These are phyloP conservation scores for Candida sakaeoensis DNA, from an alignment of 805 yeast genomes.

Conservation along the genomic window DNA sequence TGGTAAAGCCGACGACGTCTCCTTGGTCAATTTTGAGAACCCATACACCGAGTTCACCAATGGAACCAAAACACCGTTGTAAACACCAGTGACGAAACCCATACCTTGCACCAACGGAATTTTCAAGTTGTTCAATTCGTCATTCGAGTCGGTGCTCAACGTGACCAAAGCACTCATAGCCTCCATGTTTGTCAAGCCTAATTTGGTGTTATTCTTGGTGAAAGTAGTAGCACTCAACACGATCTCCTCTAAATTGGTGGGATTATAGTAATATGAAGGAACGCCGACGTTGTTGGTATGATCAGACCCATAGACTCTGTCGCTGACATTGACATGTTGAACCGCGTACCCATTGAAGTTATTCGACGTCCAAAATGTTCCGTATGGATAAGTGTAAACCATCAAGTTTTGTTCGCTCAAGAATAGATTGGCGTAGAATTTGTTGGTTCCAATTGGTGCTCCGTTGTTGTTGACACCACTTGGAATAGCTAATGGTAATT, in stretches of 20 bases:
- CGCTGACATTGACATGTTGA: conserved; percentile 48
- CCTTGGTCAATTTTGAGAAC: conserved; percentile 19
- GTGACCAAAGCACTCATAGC: conserved; percentile 50
- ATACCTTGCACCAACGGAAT: conserved; percentile 74
- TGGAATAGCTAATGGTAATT: conserved; percentile 45
- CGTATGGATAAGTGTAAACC: conserved; percentile 66
- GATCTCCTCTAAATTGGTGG: conserved; percentile 52
- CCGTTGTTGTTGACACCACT: conserved; percentile 42
- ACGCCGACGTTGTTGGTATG: conserved; percentile 41
- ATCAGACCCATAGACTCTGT: conserved; percentile 44
- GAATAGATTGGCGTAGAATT: conserved; percentile 66
- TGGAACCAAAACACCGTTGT: conserved; percentile 49
- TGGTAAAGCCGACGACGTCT: conserved; percentile 28
- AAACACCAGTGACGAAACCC: conserved; percentile 74
- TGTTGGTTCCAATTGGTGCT: conserved; percentile 61
- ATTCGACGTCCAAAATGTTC: conserved; percentile 47
- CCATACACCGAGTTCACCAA: conserved; percentile 26
- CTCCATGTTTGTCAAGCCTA: conserved; percentile 46
- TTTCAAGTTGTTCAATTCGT: conserved; percentile 37
- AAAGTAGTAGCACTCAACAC: conserved; percentile 54
- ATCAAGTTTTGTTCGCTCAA: conserved; percentile 47
- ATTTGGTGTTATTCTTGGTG: conserved; percentile 23
- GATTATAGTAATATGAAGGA: conserved; percentile 51
- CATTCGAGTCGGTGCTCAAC: conserved; percentile 24
- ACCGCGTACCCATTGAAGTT: conserved; percentile 57